Conservation (phyloP, 2,329 filamentous ascomycete species). For the Penicillium concentricum region DNA sequence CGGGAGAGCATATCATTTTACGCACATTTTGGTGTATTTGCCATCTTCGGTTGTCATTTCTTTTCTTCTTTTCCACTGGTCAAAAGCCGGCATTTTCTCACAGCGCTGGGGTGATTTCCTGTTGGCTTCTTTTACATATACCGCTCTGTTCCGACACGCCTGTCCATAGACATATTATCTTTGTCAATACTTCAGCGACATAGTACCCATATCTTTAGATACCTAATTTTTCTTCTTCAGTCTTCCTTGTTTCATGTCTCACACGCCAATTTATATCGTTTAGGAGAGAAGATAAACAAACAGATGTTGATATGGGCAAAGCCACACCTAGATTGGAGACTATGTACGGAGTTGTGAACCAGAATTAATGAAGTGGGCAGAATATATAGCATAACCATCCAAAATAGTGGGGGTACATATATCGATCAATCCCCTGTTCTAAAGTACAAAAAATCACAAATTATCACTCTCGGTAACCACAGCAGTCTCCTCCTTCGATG, state of each 20-base stretch:
- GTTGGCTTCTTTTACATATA: not conserved
- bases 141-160: not conserved
- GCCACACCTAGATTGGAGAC: too few species aligned
- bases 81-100: not conserved
- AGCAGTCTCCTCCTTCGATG: not conserved
- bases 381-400: too few species aligned
- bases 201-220: not conserved
- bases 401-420: too few species aligned
- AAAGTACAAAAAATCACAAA: not conserved
- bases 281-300: not conserved
- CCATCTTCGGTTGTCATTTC: not conserved
- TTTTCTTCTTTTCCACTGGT: not conserved
- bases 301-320: too few species aligned
- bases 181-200: constrained; percentile 11
- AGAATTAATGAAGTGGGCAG: too few species aligned
- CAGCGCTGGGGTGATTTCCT: not conserved
- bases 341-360: too few species aligned
- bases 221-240: not conserved
- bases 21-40: not conserved
- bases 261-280: not conserved
- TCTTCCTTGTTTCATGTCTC: not conserved
- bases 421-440: too few species aligned
- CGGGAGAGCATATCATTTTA: not conserved
- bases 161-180: constrained; percentile 10
- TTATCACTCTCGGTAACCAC: not conserved